Base-by-base conservation (phyloP, 169 alveolate species). In the Ichthyophthirius multifiliis region DNA sequence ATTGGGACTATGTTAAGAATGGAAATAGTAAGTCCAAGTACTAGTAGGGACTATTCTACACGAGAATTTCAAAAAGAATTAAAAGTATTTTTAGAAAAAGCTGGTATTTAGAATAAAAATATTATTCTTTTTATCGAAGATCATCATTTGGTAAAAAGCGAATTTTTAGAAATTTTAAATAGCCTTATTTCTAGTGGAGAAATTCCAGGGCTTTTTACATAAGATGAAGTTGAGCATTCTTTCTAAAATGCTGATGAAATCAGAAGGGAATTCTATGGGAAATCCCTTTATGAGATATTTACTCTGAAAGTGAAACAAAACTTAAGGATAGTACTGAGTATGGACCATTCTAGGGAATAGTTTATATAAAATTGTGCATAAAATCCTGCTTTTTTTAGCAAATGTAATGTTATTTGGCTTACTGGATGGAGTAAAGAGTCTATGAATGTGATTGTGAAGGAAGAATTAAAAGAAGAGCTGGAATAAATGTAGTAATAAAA, bases 161-260 rank as follows among this genome's bases (percentile, higher is more conserved):
- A 83, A 41, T 89, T 96, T 76, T 75, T 93, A 75, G 98, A 93
- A 74, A 86, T 91, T 39, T 76, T 96, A 43, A 96, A 96, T 85
- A 76, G 94, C 15, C 78, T 96, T 39, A 77, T 96, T n/a, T 88
- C 97, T 20, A 89, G 96, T 10, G 99, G 98, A 20, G 99, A 96
- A 84, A 94, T 94, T 10, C 98, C 98, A 16, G 97, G 97, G 18
- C 91, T 96, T 15, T 94, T 83, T 62, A 84, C 94, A 18, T 87
- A 94, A 31, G 98, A 96, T 82, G 99, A 96, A 90, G 89, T 94
- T 23, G 99, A 96, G 48, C 95, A 97, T 27, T 37, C 94, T 46
- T 89, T 94, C 44, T 71, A 80, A 48, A 71, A 80, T 48, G 65
- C 82, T 9, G 86, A 80, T 2, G 86, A 80, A 80, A 65, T 80